Evolutionary conservation across 192 early-diverging fungal species (phyloP), one percentile per base, ranked within the genome.

Genomic region (Umbelopsis sp.): DNA sequence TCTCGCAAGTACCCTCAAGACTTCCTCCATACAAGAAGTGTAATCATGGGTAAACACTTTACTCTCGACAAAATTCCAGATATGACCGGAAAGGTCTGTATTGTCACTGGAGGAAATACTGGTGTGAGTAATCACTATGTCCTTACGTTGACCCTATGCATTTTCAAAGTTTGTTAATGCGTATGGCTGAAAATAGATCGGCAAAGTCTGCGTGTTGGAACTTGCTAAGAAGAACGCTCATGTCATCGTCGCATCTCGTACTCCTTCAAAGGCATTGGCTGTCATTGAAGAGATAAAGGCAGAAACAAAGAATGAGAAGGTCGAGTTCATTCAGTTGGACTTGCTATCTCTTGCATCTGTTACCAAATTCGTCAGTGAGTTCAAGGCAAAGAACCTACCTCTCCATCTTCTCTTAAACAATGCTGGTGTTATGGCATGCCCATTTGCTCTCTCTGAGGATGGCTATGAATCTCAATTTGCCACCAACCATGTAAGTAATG

Each of bases 381-480:
- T 85, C 72, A 69, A 80, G 24, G 54, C 62, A 14, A 59, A 70
- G 16, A 66, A 82, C 31, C 45, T 36, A 34, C 59, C 50, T 17
- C 69, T 90, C 11, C 77, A 90, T 66, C 79, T 84, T 25, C 66
- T 90, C 24, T 78, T 88, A 16, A 84, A 86, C 81, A 91, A 89
- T 77, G 90, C 90, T 17, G 89, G 84, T 31, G 54, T 80, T 16
- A 88, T 88, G 87, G 77, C 77, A 25, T 71, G 69, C 25, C 84
- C 84, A 6, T 72, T 78, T 45, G 41, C 24, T 11, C 69, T 75
- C 1, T 79, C 82, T 20, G 74, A 74, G n/a, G 83, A 90, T 45
- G 86, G 87, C 17, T 70, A 81, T 31, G 87, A 89, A 71, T 71
- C 75, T 21, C 88, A 89, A 69, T 82, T 90, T 45, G 85, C 77